These are phyloP conservation scores for Carex parvula DNA, from an alignment of 176 grass and related monocot species.

Conservation along the genomic window DNA sequence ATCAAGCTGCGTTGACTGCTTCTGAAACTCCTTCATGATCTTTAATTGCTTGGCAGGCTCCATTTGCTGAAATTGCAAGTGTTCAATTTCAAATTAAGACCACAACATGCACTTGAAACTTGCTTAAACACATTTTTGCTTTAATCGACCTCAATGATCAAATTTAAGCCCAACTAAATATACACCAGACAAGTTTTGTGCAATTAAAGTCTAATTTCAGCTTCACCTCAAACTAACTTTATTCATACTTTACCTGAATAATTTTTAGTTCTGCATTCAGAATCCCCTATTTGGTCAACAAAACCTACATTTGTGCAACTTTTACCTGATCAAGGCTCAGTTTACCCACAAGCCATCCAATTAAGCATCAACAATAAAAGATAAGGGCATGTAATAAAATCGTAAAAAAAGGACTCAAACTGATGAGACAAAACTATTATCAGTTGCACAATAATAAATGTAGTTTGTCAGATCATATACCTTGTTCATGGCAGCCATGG, in stretches of 20 bases:
- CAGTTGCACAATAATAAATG: constrained; percentile 18
- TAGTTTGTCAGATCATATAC: constrained; percentile 35
- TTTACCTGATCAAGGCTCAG: neutral
- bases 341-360: neutral
- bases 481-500: constrained; percentile 99
- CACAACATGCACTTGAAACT: neutral
- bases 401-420: constrained; percentile 15
- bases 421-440: constrained; percentile 9
- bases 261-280: constrained; percentile 1
- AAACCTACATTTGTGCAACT: neutral
- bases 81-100: constrained; percentile 1
- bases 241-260: neutral
- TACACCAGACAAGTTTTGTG: neutral
- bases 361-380: neutral
- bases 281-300: neutral
- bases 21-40: constrained; percentile 95
- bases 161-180: neutral
- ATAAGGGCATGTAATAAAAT: neutral
- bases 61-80: constrained; percentile 76
- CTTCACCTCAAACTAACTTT: neutral
- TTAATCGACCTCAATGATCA: neutral
- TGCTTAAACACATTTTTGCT: neutral
- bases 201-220: neutral
- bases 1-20: constrained; percentile 90
- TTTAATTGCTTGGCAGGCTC: constrained; percentile 87